phyloP scores from a whole-genome alignment of 108 stramenopile species.

The Skeletonema tropicum region DNA sequence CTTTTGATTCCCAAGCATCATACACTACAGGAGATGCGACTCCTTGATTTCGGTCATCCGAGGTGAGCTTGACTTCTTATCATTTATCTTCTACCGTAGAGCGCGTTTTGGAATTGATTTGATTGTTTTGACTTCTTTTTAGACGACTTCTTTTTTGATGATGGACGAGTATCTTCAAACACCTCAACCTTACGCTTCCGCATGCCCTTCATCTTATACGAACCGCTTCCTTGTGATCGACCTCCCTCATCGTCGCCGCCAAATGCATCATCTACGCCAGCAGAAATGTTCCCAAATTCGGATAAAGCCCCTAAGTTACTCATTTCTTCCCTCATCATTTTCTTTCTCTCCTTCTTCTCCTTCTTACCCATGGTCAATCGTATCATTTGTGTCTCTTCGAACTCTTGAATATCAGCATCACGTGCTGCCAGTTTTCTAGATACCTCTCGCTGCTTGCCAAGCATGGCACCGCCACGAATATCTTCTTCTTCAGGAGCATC shows the following conservation, averaged over 20 bases:
- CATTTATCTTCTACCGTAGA: constrained; percentile 49
- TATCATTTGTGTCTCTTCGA: constrained; percentile 85
- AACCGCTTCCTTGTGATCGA: background rate
- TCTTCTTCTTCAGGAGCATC: constrained; percentile 90
- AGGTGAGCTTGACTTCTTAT: background rate
- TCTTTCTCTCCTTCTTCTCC: constrained; percentile 81
- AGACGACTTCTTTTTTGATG: constrained; percentile 27
- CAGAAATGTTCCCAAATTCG: constrained; percentile 71
- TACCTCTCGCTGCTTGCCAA: constrained; percentile 73
- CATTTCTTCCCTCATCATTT: constrained; percentile 73
- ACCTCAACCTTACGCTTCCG: constrained; percentile 55
- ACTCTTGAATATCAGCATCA: constrained; percentile 68
- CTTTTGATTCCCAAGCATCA: too few species aligned
- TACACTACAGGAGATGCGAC: too few species aligned
- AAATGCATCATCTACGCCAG: constrained; percentile 68
- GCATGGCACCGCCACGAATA: constrained; percentile 75
- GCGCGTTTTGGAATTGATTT: constrained; percentile 71
- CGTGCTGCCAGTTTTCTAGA: constrained; percentile 64
- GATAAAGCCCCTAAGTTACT: constrained; percentile 84
- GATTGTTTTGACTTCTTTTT: constrained; percentile 10
- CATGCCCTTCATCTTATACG: constrained; percentile 61
- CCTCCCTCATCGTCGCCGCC: constrained; percentile 22
- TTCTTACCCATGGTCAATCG: constrained; percentile 73
- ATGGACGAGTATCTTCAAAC: constrained; percentile 20
- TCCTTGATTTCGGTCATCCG: too few species aligned